phyloP scores from a whole-genome alignment of 345 rosid genomes.

The Acer campestre region DNA sequence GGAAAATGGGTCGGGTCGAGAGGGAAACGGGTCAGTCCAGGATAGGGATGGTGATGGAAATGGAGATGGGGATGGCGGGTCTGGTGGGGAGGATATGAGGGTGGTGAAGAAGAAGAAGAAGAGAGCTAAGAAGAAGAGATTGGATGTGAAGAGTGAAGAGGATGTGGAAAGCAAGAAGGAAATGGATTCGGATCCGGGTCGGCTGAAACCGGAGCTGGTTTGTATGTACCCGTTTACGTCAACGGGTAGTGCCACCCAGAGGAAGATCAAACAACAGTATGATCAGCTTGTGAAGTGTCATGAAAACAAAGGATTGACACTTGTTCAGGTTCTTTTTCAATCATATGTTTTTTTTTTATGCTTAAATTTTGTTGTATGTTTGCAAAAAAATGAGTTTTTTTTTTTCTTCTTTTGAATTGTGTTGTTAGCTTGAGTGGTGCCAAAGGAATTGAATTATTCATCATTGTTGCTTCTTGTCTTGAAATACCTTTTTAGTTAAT shows the following conservation, averaged over 20 bases:
- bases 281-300: slow-evolving; percentile 77
- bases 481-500: slow-evolving; percentile 11
- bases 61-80: slow-evolving; percentile 13
- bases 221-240: slow-evolving; percentile 85
- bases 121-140: slow-evolving; percentile 43
- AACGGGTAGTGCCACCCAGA: slow-evolving; percentile 83
- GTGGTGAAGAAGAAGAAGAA: slow-evolving; percentile 64
- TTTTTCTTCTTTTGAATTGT: not conserved
- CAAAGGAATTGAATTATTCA: slow-evolving; percentile 25
- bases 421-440: slow-evolving; percentile 6
- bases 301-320: slow-evolving; percentile 65
- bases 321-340: slow-evolving; percentile 62
- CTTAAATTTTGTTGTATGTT: not conserved
- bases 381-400: not conserved
- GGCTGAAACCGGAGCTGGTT: slow-evolving; percentile 59
- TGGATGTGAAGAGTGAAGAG: slow-evolving; percentile 29
- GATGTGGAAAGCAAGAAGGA: slow-evolving; percentile 27
- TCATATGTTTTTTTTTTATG: not conserved
- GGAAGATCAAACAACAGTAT: slow-evolving; percentile 90
- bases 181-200: slow-evolving; percentile 32
- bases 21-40: not conserved
- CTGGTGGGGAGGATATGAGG: slow-evolving; percentile 38
- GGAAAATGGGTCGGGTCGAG: slow-evolving; percentile 31
- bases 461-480: slow-evolving; percentile 25
- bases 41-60: not conserved